These are phyloP conservation scores for Exophiala spinifera DNA, from an alignment of 2,329 filamentous ascomycete genomes.

Conservation along the genomic window DNA sequence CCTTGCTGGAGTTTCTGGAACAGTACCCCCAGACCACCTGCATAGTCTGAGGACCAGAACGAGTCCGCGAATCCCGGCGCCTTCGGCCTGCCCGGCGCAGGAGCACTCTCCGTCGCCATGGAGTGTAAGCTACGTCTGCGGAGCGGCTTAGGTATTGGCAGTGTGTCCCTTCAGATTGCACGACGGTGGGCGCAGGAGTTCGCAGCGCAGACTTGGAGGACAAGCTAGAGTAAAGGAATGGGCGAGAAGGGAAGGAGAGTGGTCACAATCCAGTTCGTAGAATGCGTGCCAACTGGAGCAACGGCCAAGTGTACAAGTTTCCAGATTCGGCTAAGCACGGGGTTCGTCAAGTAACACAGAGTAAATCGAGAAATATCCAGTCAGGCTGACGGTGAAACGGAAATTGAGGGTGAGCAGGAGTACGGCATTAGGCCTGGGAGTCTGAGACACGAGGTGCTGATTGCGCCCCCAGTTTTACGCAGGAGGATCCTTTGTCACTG, in stretches of 20 bases:
- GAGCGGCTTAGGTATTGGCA: too few species aligned
- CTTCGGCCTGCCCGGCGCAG: slow-evolving; percentile 35
- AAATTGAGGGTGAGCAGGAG: slow-evolving; percentile 7
- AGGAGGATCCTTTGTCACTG: background rate
- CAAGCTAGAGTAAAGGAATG: background rate
- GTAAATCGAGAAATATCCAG: background rate
- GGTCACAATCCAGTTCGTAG: background rate
- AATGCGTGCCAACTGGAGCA: background rate
- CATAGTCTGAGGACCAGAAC: slow-evolving; percentile 98
- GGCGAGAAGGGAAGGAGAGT: background rate
- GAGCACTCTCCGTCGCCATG: slow-evolving; percentile 14
- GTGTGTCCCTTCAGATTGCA: too few species aligned
- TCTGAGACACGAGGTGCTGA: background rate
- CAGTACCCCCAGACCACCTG: slow-evolving; percentile 87
- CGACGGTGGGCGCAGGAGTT: background rate
- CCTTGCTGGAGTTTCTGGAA: slow-evolving; percentile 97
- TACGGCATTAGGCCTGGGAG: background rate
- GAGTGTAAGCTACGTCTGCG: background rate
- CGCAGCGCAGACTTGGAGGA: background rate
- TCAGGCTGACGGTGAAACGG: slow-evolving; percentile 13
- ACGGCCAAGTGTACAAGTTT: background rate
- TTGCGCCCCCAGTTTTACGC: background rate
- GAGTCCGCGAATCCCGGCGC: slow-evolving; percentile 92
- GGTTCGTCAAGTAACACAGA: background rate
- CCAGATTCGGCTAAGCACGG: background rate